Conservation (phyloP, 2,329 filamentous ascomycete species). For the Hypoxylon sp. region DNA sequence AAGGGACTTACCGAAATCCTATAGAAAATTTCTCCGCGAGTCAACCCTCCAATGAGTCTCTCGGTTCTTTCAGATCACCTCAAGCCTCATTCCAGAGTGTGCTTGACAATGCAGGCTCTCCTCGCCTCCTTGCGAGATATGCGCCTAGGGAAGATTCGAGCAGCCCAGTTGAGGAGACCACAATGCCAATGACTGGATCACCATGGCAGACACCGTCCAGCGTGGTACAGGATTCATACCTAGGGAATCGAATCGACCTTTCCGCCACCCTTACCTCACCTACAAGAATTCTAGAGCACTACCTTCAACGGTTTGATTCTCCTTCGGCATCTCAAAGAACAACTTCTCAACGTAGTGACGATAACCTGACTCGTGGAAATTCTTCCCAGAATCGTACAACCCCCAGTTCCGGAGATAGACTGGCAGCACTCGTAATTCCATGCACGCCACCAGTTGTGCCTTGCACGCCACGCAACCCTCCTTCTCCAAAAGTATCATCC, state of each 20-base stretch:
- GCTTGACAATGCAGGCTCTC: constrained; percentile 58
- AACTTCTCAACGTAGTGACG: constrained; percentile 32
- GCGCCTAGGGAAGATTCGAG: constrained; percentile 14
- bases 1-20: constrained; percentile 22
- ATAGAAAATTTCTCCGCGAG: constrained; percentile 24
- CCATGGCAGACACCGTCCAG: constrained; percentile 63
- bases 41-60: constrained; percentile 25
- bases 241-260: constrained; percentile 53
- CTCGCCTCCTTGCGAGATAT: constrained; percentile 46
- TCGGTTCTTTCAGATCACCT: constrained; percentile 46
- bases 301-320: constrained; percentile 56
- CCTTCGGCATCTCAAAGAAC: constrained; percentile 39
- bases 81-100: constrained; percentile 62
- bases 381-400: constrained; percentile 10
- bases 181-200: constrained; percentile 46
- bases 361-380: neutral
- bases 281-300: constrained; percentile 64
- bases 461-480: constrained; percentile 37
- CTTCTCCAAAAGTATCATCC: constrained; percentile 4
- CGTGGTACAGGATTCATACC: constrained; percentile 68
- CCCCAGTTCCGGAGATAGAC: constrained; percentile 12
- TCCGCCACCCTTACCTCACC: constrained; percentile 60
- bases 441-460: constrained; percentile 43
- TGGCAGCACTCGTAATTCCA: constrained; percentile 15
- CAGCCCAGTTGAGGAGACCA: constrained; percentile 12